These are phyloP conservation scores for Cladorrhinum sp. DNA, from an alignment of 2,329 filamentous ascomycete species.

Conservation along the genomic window DNA sequence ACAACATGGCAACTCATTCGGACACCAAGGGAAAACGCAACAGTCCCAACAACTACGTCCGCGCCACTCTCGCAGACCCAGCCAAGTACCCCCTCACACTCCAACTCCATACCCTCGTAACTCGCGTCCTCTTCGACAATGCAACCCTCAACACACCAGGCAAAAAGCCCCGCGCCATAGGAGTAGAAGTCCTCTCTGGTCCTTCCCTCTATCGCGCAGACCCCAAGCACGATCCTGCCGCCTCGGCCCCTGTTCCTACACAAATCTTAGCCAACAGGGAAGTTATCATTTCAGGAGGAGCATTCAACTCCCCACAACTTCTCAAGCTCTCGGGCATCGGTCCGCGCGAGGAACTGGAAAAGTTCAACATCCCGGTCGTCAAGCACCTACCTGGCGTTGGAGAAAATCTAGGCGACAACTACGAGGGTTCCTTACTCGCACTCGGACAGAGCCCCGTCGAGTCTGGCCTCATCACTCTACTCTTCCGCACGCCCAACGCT, in stretches of 20 bases:
- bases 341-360: constrained; percentile 34
- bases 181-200: constrained; percentile 43
- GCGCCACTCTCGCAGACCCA: constrained; percentile 31
- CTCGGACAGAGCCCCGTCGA: constrained; percentile 34
- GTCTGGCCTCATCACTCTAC: constrained; percentile 26
- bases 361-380: constrained; percentile 49
- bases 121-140: constrained; percentile 38
- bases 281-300: constrained; percentile 47
- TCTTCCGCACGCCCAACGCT: constrained; percentile 30
- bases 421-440: constrained; percentile 43
- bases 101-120: constrained; percentile 36
- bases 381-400: constrained; percentile 59
- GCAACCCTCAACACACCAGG: constrained; percentile 28
- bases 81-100: constrained; percentile 46
- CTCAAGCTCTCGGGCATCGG: constrained; percentile 45
- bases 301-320: constrained; percentile 32
- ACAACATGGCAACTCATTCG: constrained; percentile 30
- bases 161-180: constrained; percentile 34
- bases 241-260: constrained; percentile 22
- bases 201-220: constrained; percentile 41
- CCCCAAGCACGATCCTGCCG: constrained; percentile 34
- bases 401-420: constrained; percentile 56
- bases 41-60: constrained; percentile 45
- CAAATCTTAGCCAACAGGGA: constrained; percentile 38
- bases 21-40: constrained; percentile 30